phyloP scores from a whole-genome alignment of 2,329 filamentous ascomycete genomes.

The Colletotrichum sp. region DNA sequence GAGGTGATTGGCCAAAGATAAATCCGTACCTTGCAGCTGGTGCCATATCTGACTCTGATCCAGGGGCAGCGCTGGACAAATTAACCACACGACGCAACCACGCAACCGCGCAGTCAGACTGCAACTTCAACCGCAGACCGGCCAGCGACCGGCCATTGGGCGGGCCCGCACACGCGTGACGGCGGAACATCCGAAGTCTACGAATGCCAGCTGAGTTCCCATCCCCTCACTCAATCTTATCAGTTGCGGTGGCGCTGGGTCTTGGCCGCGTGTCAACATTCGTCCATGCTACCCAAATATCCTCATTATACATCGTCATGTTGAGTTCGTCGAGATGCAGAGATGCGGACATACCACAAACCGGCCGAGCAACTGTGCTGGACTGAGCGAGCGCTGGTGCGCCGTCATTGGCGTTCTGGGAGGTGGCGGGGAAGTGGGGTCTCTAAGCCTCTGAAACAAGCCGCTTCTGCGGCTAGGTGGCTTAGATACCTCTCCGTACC shows the following conservation, averaged over 20 bases:
- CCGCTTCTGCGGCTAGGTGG: neutral
- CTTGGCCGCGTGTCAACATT: neutral
- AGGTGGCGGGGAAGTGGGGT: neutral
- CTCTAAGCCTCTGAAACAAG: slow-evolving; percentile 16
- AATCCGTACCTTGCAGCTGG: neutral
- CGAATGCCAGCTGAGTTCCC: neutral
- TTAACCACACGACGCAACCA: neutral
- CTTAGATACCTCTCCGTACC: neutral
- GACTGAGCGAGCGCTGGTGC: neutral
- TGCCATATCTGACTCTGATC: neutral
- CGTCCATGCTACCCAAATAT: neutral
- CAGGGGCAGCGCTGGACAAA: neutral
- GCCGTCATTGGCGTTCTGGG: neutral
- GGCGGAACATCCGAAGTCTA: neutral
- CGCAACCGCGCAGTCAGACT: neutral
- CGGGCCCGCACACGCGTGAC: neutral
- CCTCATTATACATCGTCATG: too few relatives aligned
- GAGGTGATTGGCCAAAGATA: neutral
- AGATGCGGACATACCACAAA: neutral
- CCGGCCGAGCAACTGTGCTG: neutral
- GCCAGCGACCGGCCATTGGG: neutral
- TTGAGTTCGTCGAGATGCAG: too few relatives aligned
- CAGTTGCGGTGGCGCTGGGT: neutral
- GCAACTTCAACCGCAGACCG: neutral
- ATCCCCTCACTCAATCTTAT: neutral